Evolutionary conservation across 2,329 filamentous ascomycete species (phyloP), one percentile per base, ranked within the genome.

Genomic region (Hymenoscyphus repandus): DNA sequence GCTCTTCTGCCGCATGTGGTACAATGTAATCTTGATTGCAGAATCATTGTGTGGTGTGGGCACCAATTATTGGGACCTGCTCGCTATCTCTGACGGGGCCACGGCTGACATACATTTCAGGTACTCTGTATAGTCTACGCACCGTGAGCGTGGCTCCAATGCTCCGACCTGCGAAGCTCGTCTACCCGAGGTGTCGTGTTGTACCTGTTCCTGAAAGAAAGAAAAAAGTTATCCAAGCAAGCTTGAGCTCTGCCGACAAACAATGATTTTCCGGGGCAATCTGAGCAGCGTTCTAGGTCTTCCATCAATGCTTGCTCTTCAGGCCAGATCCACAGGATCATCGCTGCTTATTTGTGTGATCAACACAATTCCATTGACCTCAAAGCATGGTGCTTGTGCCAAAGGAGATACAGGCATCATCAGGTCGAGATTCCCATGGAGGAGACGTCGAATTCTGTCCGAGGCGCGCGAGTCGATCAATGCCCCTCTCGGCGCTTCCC

Each of bases 321-420:
- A 12, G 22, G 20, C 7, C 32, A 34, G 47, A 45, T 41, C 33
- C 27, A 12, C 46, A 51, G 41, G 49, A 56, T 56, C 54, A 54
- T 49, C 56, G 53, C 51, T 56, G 50, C 56, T 56, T 56, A 53
- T 47, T 55, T 51, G 39, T 6, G 30, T 45, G 53, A 53, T 56
- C 51, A 54, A 15, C 57, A 47, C 20, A 15, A 34, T 48, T 45
- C 47, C 20, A 7, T 41, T 20, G 31, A 45, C 36, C 40, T 42
- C 45, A 15, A 18, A 10, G 27, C 22, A 52, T 37, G 34, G 34
- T 17, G 12, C 34, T 9, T 37, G 18, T 34, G 43, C 45, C 44
- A 34, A 32, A 51, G 36, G 33, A 33, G 13, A 39, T 10, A 36
- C 13, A 22, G 13, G 15, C 17, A 34, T 34, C 31, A 3, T 22